Percentiles rank a stretch among this genome's conserved stretches.
These are phyloP conservation scores for Alnus rubra DNA, from an alignment of 306 rosid species.

Conservation along the genomic window DNA sequence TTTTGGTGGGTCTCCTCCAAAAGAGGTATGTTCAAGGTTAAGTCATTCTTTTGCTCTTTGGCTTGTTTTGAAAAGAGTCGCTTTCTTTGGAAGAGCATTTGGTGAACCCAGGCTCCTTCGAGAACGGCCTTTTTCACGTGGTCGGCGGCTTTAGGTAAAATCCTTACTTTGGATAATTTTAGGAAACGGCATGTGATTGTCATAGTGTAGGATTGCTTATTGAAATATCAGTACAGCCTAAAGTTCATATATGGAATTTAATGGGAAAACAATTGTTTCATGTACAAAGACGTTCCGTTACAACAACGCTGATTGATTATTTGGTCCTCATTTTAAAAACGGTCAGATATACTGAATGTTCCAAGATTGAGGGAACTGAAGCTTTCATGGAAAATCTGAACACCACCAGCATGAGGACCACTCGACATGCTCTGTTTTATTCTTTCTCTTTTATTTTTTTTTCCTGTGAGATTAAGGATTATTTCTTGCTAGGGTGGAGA, in stretches of 20 bases:
- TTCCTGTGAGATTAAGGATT: neutral
- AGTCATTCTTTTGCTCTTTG: no score
- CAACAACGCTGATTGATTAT: neutral
- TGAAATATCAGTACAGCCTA: neutral
- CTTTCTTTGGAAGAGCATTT: no score
- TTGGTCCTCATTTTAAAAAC: neutral
- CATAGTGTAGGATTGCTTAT: neutral
- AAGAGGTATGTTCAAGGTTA: no score
- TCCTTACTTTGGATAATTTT: no score
- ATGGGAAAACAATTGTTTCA: neutral
- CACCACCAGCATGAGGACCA: neutral
- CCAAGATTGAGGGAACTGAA: neutral
- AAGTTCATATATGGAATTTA: neutral
- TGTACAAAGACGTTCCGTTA: neutral
- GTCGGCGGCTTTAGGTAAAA: no score
- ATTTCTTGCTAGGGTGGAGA: neutral
- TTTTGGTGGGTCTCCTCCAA: no score
- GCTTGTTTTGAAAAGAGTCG: no score
- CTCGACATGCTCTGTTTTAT: no score
- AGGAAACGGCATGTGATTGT: no score
- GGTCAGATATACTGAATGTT: neutral
- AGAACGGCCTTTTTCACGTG: no score
- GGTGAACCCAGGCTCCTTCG: no score
- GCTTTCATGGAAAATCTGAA: neutral
- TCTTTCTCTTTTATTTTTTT: no score